Evolutionary conservation across 106 monocot species (phyloP), one percentile per base, ranked within the genome.

Genomic region (Dioscorea alata): DNA sequence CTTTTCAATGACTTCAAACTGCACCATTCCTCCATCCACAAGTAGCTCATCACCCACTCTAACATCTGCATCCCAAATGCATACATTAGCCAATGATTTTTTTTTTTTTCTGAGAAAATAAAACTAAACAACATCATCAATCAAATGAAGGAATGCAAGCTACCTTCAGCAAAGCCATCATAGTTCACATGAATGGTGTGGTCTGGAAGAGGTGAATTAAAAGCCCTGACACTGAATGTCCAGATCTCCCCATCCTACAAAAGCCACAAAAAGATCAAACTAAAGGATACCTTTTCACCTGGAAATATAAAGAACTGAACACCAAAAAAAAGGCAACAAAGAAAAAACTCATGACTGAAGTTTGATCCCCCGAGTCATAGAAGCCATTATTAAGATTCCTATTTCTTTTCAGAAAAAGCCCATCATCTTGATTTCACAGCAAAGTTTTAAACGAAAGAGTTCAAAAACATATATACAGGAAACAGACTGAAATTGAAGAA

Each of bases 1-100:
- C 75, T 99, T 99, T 79, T 92, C 92, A 73, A 93, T 83, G 81
- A 99, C 97, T 49, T 99, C 92, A 78, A 99, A 99, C 51, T 89
- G 78, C 59, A 93, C 92, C 97, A 99, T 99, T 79, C 97, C 97
- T 68, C 97, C 97, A 81, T 99, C 97, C 63, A 99, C 92, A 57
- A 99, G 85, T 59, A 99, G 92, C 63, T 99, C 97, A 81, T 99
- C 97, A 42, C 97, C 97, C 51, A 99, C 81, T 71, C 71, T 84
- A 7, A 99, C 87, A 85, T 99, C 97, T 99, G 77, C 12, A 73
- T 63, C 17, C 70, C 12, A 76, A 42, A 42, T 42, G 42, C 42
- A 42, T 42, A 10, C 42, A 42, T 42, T 42, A 42, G 42, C 42
- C 42, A 42, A 42, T 32, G 52, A 1, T n/a, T 21, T 35, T 34